phyloP scores from a whole-genome alignment of 192 early-diverging fungal species.

The Gonapodya prolifera region DNA sequence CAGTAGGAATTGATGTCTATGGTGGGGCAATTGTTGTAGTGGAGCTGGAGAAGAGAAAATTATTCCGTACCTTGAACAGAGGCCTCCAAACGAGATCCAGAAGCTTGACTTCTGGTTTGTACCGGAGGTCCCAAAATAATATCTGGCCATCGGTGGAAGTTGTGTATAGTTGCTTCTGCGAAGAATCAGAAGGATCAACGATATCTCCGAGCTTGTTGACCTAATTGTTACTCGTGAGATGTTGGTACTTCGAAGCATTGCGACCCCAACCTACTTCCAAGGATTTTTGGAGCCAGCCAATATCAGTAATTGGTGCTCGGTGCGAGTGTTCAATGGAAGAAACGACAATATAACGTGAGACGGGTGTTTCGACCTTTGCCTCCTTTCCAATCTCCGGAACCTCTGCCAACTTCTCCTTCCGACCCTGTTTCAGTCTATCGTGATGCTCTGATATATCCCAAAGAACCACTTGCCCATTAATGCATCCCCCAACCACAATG shows the following conservation, averaged over 20 bases:
- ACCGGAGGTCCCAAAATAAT: constrained; percentile 43
- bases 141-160: constrained; percentile 40
- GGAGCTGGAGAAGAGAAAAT: neutral
- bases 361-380: constrained; percentile 14
- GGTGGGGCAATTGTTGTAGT: neutral
- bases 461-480: constrained; percentile 42
- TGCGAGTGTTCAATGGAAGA: constrained; percentile 47
- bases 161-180: constrained; percentile 32
- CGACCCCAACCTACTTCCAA: constrained; percentile 22
- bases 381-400: constrained; percentile 9
- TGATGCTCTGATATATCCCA: constrained; percentile 49
- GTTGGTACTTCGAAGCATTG: neutral
- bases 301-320: constrained; percentile 26
- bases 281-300: constrained; percentile 35
- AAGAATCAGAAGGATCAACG: neutral
- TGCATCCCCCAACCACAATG: constrained; percentile 42
- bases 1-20: neutral
- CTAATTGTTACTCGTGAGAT: neutral
- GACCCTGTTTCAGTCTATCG: constrained; percentile 34
- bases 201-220: constrained; percentile 1
- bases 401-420: constrained; percentile 18
- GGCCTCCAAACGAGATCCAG: constrained; percentile 46
- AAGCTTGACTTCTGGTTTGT: constrained; percentile 37
- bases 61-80: constrained; percentile 32
- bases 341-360: constrained; percentile 28